Conservation (phyloP, 176 grass and related monocot species). For the Carex scoparia region DNA sequence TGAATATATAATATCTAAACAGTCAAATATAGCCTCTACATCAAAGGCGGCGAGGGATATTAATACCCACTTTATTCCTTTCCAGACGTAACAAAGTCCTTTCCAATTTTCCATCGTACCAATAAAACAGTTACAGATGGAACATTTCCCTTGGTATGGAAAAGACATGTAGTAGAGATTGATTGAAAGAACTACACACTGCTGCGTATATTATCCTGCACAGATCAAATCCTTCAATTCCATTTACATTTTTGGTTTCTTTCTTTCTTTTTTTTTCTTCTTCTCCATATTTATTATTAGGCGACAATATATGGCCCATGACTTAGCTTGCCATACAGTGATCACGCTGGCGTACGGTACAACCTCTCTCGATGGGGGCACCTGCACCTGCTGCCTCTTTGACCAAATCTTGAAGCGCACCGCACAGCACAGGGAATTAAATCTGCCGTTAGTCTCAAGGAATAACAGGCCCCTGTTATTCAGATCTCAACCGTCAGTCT, state of each 20-base stretch:
- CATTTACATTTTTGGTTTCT: background rate
- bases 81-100: background rate
- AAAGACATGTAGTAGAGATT: background rate
- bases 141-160: slow-evolving; percentile 12
- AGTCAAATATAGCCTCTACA: background rate
- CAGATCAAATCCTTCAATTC: background rate
- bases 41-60: background rate
- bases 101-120: background rate
- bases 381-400: slow-evolving; percentile 5
- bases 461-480: too few relatives aligned
- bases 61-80: background rate
- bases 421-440: too few relatives aligned
- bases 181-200: slow-evolving; percentile 6
- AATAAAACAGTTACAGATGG: background rate
- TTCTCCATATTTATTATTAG: background rate
- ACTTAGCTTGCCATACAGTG: slow-evolving; percentile 6
- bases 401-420: background rate
- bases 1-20: too few relatives aligned
- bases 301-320: background rate
- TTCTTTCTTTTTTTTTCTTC: background rate
- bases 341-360: background rate
- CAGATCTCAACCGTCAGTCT: too few relatives aligned
- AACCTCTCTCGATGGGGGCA: slow-evolving; percentile 7
- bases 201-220: background rate
- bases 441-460: too few relatives aligned